phyloP scores from a whole-genome alignment of 192 early-diverging fungal genomes.

The Funneliformis geosporum region DNA sequence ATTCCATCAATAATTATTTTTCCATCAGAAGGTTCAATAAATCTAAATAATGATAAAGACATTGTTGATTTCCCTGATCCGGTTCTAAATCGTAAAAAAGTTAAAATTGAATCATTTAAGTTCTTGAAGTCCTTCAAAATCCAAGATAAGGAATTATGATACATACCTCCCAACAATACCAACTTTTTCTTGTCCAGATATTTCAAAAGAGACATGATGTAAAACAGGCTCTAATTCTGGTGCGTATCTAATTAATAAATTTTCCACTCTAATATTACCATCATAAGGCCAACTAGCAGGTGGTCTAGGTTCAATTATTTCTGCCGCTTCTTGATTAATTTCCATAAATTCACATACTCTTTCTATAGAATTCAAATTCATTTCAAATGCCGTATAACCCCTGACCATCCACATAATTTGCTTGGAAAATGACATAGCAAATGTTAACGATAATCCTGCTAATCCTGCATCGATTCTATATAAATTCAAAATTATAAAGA shows the following conservation, averaged over 20 bases:
- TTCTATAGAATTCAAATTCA: conserved; percentile 86
- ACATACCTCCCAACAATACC: conserved; percentile 82
- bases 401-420: conserved; percentile 78
- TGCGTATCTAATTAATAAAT: conserved; percentile 78
- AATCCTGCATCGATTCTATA: conserved; percentile 65
- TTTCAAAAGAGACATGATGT: conserved; percentile 66
- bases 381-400: conserved; percentile 75
- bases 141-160: conserved; percentile 40
- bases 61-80: conserved; percentile 73
- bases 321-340: conserved; percentile 68
- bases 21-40: conserved; percentile 73
- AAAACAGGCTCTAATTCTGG: conserved; percentile 79
- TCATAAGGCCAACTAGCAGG: conserved; percentile 78
- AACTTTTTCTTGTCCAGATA: conserved; percentile 73
- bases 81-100: conserved; percentile 35
- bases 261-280: conserved; percentile 69
- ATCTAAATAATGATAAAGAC: conserved; percentile 74
- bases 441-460: conserved; percentile 82
- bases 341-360: conserved; percentile 78
- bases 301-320: conserved; percentile 51
- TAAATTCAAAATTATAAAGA: conserved; percentile 46
- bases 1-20: conserved; percentile 74
- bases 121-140: not conserved
- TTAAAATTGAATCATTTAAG: not conserved
- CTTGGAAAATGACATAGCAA: conserved; percentile 78